Evolutionary conservation across 805 yeast genomes (phyloP), one percentile per base, ranked within the genome.

Genomic region (Starmerella bombi): DNA sequence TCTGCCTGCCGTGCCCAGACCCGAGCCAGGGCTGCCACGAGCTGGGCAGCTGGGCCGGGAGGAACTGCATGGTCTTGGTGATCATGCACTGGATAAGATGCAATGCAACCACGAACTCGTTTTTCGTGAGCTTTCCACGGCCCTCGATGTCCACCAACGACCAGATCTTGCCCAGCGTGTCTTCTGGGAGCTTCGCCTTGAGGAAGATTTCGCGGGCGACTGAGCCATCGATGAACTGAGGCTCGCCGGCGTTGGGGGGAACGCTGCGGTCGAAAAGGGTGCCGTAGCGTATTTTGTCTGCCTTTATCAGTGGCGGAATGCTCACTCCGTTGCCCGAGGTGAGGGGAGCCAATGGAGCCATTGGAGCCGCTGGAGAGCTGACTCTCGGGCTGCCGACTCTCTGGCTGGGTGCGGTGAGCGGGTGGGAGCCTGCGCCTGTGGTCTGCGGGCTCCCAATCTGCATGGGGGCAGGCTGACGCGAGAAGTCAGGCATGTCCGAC

Each of bases 71-170:
- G 3, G 73, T 51, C 30, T 84, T 81, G 52, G 74, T 72, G 53
- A 84, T 66, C 25, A 79, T 64, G 50, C 84, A 77, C 59, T 88
- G 96, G 48, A 91, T 83, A 56, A 91, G 69, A 60, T 82, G 93
- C 98, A 91, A 88, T 6, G 97, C 96, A 53, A 88, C 72, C 34
- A 83, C 73, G 53, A 91, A 91, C 57, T 83, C 86, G 14, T 76
- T 69, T 55, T 76, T 72, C 42, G 72, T 68, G 52, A 91, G 71
- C 41, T 72, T 66, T 4, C 98, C 98, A 1, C 71, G 61, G 50
- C 76, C 76, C 40, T 71, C 70, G 45, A 75, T 74, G 58, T 91
- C 98, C 33, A 81, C 91, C 42, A 88, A 66, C 40, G 71, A 71
- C 98, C 98, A 91, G 44, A 91, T 77, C 56, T 77, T 80, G 42